Evolutionary conservation across 2,329 filamentous ascomycete genomes (phyloP).

Genomic region (Alternaria sp.): DNA sequence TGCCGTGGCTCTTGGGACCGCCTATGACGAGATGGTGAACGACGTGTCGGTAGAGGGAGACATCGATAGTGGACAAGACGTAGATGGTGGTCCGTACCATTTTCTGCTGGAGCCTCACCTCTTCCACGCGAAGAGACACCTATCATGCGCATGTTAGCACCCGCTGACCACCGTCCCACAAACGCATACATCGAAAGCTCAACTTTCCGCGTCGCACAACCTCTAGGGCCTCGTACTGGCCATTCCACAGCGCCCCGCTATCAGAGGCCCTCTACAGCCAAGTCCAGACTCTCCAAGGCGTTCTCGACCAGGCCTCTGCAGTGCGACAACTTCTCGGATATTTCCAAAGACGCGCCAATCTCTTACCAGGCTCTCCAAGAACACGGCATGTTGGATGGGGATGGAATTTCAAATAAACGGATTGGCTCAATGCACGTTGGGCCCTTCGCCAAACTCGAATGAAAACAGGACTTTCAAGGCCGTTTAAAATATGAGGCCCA

Average conservation of each 20-base stretch:
- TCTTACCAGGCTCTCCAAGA: neutral
- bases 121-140: neutral
- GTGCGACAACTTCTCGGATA: neutral
- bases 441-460: too few species aligned
- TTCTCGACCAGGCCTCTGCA: neutral
- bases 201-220: neutral
- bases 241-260: neutral
- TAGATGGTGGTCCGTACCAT: too few species aligned
- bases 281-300: neutral
- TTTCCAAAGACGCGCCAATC: neutral
- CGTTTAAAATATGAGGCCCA: neutral
- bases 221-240: neutral
- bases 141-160: conserved; percentile 6
- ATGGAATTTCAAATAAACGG: neutral
- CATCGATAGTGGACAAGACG: neutral
- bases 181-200: conserved; percentile 6
- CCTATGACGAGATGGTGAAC: neutral
- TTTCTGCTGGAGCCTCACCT: neutral
- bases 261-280: neutral
- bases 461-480: neutral
- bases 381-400: neutral
- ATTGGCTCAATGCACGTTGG: too few species aligned
- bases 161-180: neutral
- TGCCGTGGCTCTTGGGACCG: too few species aligned
- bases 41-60: neutral